These are phyloP conservation scores for Pseudogymnoascus sp. DNA, from an alignment of 2,329 filamentous ascomycete species.

Conservation along the genomic window DNA sequence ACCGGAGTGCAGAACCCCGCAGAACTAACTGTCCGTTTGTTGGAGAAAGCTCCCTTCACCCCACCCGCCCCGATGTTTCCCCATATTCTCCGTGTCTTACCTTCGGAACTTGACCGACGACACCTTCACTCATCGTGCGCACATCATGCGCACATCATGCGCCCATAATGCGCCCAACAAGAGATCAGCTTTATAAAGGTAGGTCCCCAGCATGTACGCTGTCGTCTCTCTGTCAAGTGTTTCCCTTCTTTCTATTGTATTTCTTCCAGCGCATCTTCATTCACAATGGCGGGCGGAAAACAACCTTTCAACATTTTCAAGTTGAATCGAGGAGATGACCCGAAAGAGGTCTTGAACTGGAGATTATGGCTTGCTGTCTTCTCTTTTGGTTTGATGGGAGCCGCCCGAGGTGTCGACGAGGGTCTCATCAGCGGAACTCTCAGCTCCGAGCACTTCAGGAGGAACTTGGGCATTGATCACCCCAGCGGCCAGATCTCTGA, in stretches of 20 bases:
- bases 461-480: slow-evolving; percentile 48
- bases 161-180: not conserved
- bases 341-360: slow-evolving; percentile 68
- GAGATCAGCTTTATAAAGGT: slow-evolving; percentile 1
- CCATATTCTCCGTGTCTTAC: not conserved
- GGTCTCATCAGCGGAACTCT: slow-evolving; percentile 69
- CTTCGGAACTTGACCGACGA: not conserved
- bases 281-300: slow-evolving; percentile 44
- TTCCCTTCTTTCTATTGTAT: not conserved
- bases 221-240: not conserved
- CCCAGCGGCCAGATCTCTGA: slow-evolving; percentile 35
- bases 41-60: not conserved
- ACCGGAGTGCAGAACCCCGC: not conserved
- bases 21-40: not conserved
- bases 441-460: slow-evolving; percentile 57
- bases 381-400: slow-evolving; percentile 68
- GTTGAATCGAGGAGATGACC: slow-evolving; percentile 56
- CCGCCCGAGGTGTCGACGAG: slow-evolving; percentile 72
- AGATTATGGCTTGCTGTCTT: slow-evolving; percentile 69
- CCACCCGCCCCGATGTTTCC: not conserved
- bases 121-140: not conserved
- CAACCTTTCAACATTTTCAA: slow-evolving; percentile 58
- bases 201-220: not conserved
- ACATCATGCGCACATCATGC: no score
- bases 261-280: not conserved